Evolutionary conservation across 2,329 filamentous ascomycete genomes (phyloP), one percentile per base, ranked within the genome.

Genomic region (Pseudogymnoascus sp.): DNA sequence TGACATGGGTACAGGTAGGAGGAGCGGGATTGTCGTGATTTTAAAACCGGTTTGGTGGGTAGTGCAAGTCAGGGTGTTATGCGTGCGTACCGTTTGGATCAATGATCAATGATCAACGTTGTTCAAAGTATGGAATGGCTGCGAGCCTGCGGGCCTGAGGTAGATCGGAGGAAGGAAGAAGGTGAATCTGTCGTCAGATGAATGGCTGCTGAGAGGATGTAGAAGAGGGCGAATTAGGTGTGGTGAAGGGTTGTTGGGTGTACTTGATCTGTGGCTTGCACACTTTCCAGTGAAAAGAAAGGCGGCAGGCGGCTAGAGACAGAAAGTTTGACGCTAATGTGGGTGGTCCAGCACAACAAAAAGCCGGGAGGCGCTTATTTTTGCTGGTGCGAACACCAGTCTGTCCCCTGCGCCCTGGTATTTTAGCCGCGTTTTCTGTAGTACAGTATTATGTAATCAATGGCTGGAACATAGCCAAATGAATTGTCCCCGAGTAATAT

Each of bases 1-100:
- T 35, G 69, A 67, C 69, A 71, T 72, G 58, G 26, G 29, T 54
- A 54, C 47, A 54, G 47, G 26, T 33, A 3, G 33, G n/a, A 33
- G 29, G 29, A 33, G 47, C 26, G 26, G 33, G 47, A 33, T 21
- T 54, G 29, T 54, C 15, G 47, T 15, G 47, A 9, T 31, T 11
- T 33, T 54, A 9, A 33, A 33, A 15, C 15, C 5, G 26, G n/a
- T 5, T 54, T 33, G 47, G 47, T 33, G 47, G 26, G 26, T 54
- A 62, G 64, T 66, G 40, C 62, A 39, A 50, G 39, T 40, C 54
- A 39, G 60, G 36, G 33, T 31, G 47, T 35, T 47, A 44, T 50
- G 47, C 44, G 60, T 40, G 24, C 44, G 60, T 40, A 17, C 35
- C 44, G 15, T 39, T 39, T 39, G 29, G 64, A 62, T 54, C 47